Base-by-base conservation (phyloP, 345 rosid genomes). In the Psidium guajava region DNA sequence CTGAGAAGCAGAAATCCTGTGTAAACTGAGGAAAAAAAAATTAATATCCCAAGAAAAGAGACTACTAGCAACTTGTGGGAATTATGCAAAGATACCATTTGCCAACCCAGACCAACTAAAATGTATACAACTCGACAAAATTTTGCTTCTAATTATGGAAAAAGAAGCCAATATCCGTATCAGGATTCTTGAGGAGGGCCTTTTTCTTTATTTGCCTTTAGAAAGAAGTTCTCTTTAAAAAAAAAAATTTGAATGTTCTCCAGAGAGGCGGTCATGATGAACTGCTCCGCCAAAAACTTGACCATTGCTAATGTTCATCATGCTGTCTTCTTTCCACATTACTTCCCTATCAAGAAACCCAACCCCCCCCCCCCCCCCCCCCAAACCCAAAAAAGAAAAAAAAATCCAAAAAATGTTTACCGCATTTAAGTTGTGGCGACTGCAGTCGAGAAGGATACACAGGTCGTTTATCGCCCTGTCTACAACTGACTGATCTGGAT, bases 381-480 rank as follows among this genome's bases (percentile, higher is more conserved):
- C n/a, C n/a, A n/a, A n/a, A n/a, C n/a, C n/a, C n/a, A n/a, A n/a
- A n/a, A n/a, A 64, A 15, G 61, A 58, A n/a, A 9, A 32, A 44
- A 28, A 8, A 25, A 42, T 42, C 28, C 1, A 22, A 55, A 84
- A 82, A 82, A 61, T 86, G 90, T 96, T 22, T 89, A 96, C 99
- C 96, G 95, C 99, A 82, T 95, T 95, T 82, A 97, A 90, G 91
- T 95, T 91, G 93, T 94, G 97, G 54, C 99, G 96, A 86, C 98
- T 95, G 93, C 98, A 97, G 27, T 89, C 93, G 74, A 97, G 90
- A 90, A 97, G 92, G 87, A 94, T 95, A 90, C 99, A 97, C 85
- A 95, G 89, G 87, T 95, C 98, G 84, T 92, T 95, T 86, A 97
- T 93, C 54, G 99, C 98, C 2, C 92, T 91, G 88, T 97, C 98